A percentile compares a stretch with the other conserved stretches of the same genome.
Evolutionary conservation across 1,284 basidiomycete species (phyloP).

Genomic region (Butyriboletus pseudospeciosus): DNA sequence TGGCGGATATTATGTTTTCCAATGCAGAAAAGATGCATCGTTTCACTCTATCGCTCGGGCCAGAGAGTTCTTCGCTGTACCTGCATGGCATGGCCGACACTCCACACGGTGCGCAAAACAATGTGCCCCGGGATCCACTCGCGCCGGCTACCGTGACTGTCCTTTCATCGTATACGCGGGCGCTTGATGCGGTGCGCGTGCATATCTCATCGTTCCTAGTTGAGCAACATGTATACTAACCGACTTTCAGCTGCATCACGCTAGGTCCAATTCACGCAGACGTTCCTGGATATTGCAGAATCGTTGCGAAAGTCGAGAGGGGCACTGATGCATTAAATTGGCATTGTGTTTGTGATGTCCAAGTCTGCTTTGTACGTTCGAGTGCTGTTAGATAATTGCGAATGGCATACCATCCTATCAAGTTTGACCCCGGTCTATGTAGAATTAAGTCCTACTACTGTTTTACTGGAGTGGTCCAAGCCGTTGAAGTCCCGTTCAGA

Average conservation of each 20-base stretch:
- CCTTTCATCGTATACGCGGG: constrained; percentile 50
- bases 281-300: constrained; percentile 60
- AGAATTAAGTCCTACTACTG: no score
- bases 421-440: no score
- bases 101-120: constrained; percentile 47
- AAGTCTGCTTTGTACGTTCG: neutral
- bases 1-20: neutral
- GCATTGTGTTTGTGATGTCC: neutral
- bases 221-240: neutral
- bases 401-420: neutral
- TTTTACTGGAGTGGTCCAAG: no score
- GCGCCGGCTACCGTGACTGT: constrained; percentile 35
- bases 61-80: constrained; percentile 27
- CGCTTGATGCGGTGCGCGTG: constrained; percentile 49
- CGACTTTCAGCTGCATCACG: neutral
- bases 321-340: constrained; percentile 36
- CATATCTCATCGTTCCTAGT: neutral
- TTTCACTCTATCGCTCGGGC: constrained; percentile 57
- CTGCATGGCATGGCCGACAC: constrained; percentile 54
- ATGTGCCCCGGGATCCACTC: constrained; percentile 45
- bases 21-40: constrained; percentile 49
- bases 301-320: constrained; percentile 56
- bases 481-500: no score
- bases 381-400: neutral
- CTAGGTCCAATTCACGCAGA: constrained; percentile 53